These are phyloP conservation scores for Plasmodium sp. DNA, from an alignment of 169 alveolate genomes.

Conservation along the genomic window DNA sequence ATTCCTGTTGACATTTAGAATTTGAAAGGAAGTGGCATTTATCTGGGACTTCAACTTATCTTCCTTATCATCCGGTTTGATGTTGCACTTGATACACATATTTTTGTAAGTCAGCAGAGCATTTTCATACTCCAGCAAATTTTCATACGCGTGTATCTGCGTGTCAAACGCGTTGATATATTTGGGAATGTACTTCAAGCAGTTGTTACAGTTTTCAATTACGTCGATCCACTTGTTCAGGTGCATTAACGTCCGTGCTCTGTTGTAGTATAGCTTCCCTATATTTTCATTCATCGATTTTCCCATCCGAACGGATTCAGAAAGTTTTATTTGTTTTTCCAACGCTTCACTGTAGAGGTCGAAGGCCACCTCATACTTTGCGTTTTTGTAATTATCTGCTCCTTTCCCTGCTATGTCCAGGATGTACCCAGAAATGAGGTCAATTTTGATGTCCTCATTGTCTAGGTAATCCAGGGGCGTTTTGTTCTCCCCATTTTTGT, in stretches of 20 bases:
- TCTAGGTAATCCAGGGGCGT: slow-evolving; percentile 81
- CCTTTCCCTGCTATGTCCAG: slow-evolving; percentile 83
- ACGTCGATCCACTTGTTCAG: slow-evolving; percentile 82
- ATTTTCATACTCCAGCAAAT: slow-evolving; percentile 82
- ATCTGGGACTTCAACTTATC: slow-evolving; percentile 75
- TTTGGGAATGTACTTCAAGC: slow-evolving; percentile 81
- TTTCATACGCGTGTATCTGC: slow-evolving; percentile 81
- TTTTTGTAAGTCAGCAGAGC: slow-evolving; percentile 74
- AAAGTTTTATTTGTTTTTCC: slow-evolving; percentile 76
- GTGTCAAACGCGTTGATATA: slow-evolving; percentile 84
- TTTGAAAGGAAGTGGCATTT: slow-evolving; percentile 83
- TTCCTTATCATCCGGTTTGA: slow-evolving; percentile 78
- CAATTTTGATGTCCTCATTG: slow-evolving; percentile 68
- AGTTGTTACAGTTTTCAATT: slow-evolving; percentile 81
- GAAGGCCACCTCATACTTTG: slow-evolving; percentile 77
- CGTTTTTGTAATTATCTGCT: slow-evolving; percentile 77
- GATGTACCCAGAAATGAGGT: slow-evolving; percentile 73
- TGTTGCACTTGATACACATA: slow-evolving; percentile 81
- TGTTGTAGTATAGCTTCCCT: slow-evolving; percentile 84
- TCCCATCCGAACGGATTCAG: slow-evolving; percentile 15
- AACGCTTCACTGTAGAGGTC: slow-evolving; percentile 80
- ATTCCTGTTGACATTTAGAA: slow-evolving; percentile 75
- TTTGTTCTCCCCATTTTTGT: slow-evolving; percentile 57
- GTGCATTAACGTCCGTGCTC: slow-evolving; percentile 84
- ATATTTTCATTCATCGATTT: slow-evolving; percentile 77